These are phyloP conservation scores for Brassica carinata DNA, from an alignment of 345 rosid genomes.

Conservation along the genomic window DNA sequence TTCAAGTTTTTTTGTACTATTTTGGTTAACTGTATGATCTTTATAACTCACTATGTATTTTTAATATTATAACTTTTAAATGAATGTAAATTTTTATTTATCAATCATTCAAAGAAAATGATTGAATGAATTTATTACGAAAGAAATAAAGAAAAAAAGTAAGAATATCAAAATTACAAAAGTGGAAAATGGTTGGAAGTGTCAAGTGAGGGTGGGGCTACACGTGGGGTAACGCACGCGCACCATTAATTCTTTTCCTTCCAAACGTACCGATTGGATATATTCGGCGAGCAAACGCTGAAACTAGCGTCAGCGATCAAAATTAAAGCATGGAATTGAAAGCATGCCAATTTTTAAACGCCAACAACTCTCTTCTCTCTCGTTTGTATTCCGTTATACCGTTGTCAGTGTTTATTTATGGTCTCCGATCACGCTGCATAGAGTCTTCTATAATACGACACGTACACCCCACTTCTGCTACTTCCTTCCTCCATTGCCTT, in stretches of 20 bases:
- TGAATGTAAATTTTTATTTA: not conserved
- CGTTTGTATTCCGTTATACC: too few relatives aligned
- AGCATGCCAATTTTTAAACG: too few relatives aligned
- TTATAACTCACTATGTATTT: not conserved
- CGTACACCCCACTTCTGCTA: not conserved
- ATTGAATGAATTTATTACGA: not conserved
- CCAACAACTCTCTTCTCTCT: too few relatives aligned
- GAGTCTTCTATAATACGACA: not conserved
- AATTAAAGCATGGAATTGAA: too few relatives aligned
- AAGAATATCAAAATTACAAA: not conserved
- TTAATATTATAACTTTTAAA: not conserved
- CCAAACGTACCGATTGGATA: slow-evolving; percentile 40
- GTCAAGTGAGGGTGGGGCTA: slow-evolving; percentile 28
- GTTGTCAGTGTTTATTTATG: too few relatives aligned
- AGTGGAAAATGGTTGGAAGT: slow-evolving; percentile 4
- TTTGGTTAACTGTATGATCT: not conserved
- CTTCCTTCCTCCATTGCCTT: not conserved
- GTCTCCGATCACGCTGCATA: too few relatives aligned
- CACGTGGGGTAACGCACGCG: slow-evolving; percentile 40
- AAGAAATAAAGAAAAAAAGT: not conserved
- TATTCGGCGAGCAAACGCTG: not conserved
- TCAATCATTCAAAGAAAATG: not conserved
- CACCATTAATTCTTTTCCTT: slow-evolving; percentile 30
- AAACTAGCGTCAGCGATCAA: too few relatives aligned
- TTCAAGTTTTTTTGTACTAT: not conserved